Evolutionary conservation across 352 stramenopile species (phyloP), one percentile per base, ranked within the genome.

Genomic region (Phytophthora pistaciae): DNA sequence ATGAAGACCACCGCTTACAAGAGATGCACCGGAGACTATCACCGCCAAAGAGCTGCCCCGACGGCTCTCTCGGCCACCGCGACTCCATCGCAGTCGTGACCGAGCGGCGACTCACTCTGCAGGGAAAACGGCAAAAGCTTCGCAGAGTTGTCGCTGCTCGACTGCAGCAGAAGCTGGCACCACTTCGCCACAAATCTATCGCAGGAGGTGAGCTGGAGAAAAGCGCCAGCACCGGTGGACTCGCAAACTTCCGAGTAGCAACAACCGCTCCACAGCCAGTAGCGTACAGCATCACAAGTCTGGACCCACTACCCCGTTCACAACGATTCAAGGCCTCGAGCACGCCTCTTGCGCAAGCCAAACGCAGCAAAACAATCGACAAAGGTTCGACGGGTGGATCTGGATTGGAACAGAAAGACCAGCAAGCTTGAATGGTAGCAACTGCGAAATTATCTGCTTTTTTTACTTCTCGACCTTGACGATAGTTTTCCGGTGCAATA

Each of bases 261-360:
- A 73, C 64, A 3, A 77, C 70, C 18, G 70, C 61, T 3, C 82
- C 79, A 21, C 77, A 72, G 20, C 78, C 78, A 21, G 65, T 80
- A 18, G 82, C 78, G 0, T 90, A 90, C 59, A 90, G 82, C 40
- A 69, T 90, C 23, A 85, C 79, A 62, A 82, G 56, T 21, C 60
- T 90, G 13, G 75, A 82, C 10, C 67, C 68, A 38, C 21, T 79
- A 33, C 62, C 62, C 5, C 72, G 68, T 38, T 60, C 61, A 16
- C 66, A 73, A 21, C 64, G 60, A 27, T 59, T 68, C 16, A 77
- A 72, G 67, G 29, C 31, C 8, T 13, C 58, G 11, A 54, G 18
- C n/a, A n/a, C 42, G 44, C 8, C 50, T 55, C 58, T 36, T 14
- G 46, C 21, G 14, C 54, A 64, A 27, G 29, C 46, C 33, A 66